These are phyloP conservation scores for Moniliophthora roreri DNA, from an alignment of 1,284 basidiomycete species.

Conservation along the genomic window DNA sequence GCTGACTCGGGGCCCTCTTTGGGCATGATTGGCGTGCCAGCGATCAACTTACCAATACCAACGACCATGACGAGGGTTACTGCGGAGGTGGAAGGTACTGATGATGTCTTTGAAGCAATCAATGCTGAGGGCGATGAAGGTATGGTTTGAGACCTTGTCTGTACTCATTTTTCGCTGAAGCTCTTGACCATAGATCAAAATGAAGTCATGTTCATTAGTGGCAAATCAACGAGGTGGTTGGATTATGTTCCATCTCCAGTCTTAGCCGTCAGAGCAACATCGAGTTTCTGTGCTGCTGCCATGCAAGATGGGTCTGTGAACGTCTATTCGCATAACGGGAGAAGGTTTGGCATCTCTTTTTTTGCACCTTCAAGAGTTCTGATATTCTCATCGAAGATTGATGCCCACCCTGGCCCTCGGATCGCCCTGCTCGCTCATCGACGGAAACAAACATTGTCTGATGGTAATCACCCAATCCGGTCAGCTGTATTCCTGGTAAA, in stretches of 20 bases:
- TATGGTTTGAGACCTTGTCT: conserved; percentile 25
- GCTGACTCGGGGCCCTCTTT: conserved; percentile 17
- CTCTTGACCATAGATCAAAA: conserved; percentile 44
- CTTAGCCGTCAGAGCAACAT: conserved; percentile 64
- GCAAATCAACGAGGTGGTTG: conserved; percentile 79
- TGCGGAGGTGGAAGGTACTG: conserved; percentile 59
- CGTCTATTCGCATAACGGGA: conserved; percentile 78
- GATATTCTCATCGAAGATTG: conserved; percentile 41
- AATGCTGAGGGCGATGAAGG: conserved; percentile 69
- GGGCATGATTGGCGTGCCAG: conserved; percentile 14
- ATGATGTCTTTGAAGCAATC: conserved; percentile 74
- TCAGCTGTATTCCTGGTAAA: conserved; percentile 74
- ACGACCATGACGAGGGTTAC: conserved; percentile 59
- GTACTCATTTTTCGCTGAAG: conserved; percentile 5
- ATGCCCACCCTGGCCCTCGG: conserved; percentile 79
- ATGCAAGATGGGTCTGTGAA: conserved; percentile 75
- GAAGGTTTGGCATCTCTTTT: conserved; percentile 51
- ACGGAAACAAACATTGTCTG: conserved; percentile 61
- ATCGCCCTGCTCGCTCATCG: conserved; percentile 66
- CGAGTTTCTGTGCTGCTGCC: conserved; percentile 72
- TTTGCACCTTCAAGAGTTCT: conserved; percentile 4
- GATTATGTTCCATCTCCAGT: conserved; percentile 81
- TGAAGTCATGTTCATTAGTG: conserved; percentile 66
- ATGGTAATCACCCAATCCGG: conserved; percentile 74
- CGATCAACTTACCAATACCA: conserved; percentile 41